A percentile compares a stretch with the other conserved stretches of the same genome.
Conservation (phyloP, 495 filamentous ascomycete genomes). For the Filosporella fistucella region DNA sequence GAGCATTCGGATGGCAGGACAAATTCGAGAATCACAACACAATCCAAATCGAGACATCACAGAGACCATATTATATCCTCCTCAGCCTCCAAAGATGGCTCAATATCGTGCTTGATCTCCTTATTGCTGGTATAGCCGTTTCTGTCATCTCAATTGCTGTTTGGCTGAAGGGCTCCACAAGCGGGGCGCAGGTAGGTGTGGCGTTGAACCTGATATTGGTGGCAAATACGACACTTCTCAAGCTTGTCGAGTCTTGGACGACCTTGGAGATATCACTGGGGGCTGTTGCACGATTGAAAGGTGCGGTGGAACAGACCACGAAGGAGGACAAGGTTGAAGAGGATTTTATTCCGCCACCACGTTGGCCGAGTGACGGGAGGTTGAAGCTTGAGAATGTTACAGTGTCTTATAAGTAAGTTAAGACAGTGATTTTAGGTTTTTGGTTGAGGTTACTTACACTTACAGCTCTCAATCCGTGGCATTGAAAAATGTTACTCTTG, state of each 20-base stretch:
- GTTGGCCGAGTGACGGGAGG: constrained; percentile 31
- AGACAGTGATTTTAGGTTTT: neutral
- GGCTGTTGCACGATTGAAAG: constrained; percentile 32
- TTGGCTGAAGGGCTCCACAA: constrained; percentile 24
- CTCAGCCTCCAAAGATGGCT: constrained; percentile 54
- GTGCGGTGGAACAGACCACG: neutral
- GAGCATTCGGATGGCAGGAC: constrained; percentile 42
- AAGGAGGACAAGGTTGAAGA: neutral
- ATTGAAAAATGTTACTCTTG: constrained; percentile 18
- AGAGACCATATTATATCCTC: constrained; percentile 45
- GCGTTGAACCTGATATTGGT: constrained; percentile 36
- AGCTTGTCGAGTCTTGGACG: constrained; percentile 9
- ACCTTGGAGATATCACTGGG: constrained; percentile 33
- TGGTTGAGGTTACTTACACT: neutral
- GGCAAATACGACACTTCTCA: constrained; percentile 19
- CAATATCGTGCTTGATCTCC: constrained; percentile 38
- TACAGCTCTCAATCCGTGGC: neutral
- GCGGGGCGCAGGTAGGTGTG: constrained; percentile 49
- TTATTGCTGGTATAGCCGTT: constrained; percentile 38
- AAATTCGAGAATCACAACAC: constrained; percentile 42
- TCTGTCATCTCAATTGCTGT: constrained; percentile 35
- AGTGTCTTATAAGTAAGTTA: constrained; percentile 26
- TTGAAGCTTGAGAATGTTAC: constrained; percentile 46
- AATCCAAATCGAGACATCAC: constrained; percentile 46
- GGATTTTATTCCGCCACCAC: neutral